A percentile compares a stretch with the other conserved stretches of the same genome.
Evolutionary conservation across 768 basidiomycete genomes (phyloP).

Genomic region (Agaricus bisporus): DNA sequence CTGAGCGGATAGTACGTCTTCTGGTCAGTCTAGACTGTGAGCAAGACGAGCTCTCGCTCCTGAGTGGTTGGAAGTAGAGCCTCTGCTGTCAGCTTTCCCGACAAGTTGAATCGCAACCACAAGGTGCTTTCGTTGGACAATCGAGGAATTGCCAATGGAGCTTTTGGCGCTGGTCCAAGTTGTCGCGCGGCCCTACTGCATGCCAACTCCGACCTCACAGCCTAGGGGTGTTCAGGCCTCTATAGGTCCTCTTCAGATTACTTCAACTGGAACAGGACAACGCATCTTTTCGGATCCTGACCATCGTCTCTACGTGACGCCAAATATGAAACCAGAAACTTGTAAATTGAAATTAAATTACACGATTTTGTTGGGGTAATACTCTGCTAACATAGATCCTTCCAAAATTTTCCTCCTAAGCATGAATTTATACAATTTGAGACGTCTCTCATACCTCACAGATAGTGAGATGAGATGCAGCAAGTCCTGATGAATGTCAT

Average conservation of each 20-base stretch:
- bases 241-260: too few species aligned
- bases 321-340: too few species aligned
- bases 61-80: background rate
- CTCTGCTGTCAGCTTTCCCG: background rate
- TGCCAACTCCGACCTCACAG: too few species aligned
- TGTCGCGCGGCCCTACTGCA: too few species aligned
- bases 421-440: background rate
- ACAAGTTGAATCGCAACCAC: background rate
- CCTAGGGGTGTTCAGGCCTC: too few species aligned
- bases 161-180: too few species aligned
- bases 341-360: too few species aligned
- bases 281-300: background rate
- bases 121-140: too few species aligned
- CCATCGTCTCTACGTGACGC: too few species aligned
- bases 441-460: slow-evolving; percentile 20
- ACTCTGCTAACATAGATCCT: background rate
- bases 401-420: background rate
- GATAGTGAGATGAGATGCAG: slow-evolving; percentile 22
- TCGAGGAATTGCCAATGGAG: too few species aligned
- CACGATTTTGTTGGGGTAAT: too few species aligned
- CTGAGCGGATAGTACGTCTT: background rate
- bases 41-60: background rate
- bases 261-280: too few species aligned
- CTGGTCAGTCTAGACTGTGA: background rate
- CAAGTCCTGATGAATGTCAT: slow-evolving; percentile 18